Evolutionary conservation across 495 filamentous ascomycete genomes (phyloP).

Genomic region (Penicillium soppii): DNA sequence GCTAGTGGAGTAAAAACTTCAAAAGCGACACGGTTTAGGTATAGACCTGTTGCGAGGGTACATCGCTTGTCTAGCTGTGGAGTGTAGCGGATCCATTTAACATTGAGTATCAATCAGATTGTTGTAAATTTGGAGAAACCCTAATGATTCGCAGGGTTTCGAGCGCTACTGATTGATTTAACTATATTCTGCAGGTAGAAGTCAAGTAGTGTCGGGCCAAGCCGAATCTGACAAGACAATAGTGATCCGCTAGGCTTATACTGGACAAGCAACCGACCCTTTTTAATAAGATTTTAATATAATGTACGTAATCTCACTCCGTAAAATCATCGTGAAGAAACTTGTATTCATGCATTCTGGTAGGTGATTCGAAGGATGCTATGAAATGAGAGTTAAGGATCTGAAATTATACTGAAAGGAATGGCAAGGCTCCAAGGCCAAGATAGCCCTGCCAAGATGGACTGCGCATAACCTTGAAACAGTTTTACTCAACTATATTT

Average conservation of each 20-base stretch:
- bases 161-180: neutral
- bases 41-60: neutral
- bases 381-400: no score
- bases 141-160: neutral
- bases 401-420: no score
- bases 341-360: neutral
- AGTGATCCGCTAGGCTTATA: neutral
- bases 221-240: neutral
- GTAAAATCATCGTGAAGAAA: neutral
- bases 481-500: no score
- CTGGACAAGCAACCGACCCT: neutral
- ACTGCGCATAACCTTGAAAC: no score
- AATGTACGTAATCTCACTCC: neutral
- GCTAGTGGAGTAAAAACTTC: constrained; percentile 3
- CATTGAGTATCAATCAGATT: neutral
- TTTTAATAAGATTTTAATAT: neutral
- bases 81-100: neutral
- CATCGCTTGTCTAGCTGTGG: neutral
- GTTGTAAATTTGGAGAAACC: neutral
- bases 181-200: neutral
- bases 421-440: no score
- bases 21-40: neutral
- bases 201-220: neutral
- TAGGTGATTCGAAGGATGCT: no score
- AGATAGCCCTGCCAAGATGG: no score